Evolutionary conservation across 2,329 filamentous ascomycete genomes (phyloP), one percentile per base, ranked within the genome.

Genomic region (Exutisphaerella laricina): DNA sequence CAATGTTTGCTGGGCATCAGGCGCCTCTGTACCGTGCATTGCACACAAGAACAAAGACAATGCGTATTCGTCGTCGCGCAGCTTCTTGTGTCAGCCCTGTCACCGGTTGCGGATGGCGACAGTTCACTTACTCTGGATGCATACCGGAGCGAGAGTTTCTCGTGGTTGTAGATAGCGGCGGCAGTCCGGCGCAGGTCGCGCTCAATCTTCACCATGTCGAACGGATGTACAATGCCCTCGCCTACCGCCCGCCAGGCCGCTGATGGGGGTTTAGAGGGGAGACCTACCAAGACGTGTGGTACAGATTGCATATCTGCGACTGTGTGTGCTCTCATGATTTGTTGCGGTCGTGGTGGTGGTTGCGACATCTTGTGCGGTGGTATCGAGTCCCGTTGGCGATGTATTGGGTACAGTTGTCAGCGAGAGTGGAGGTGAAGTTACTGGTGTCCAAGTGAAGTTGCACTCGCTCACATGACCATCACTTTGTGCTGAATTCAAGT

Each of bases 41-140:
- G 23, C 28, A 25, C 41, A 39, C n/a, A 44, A 8, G n/a, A 44
- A 39, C 14, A 33, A 39, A 16, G 28, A 18, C 4, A 44, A 17
- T 2, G 13, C n/a, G n/a, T 34, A 16, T 21, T 36, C 28, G 14
- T 22, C 34, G 10, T 17, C 21, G 5, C 13, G 29, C 7, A 23
- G 7, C 39, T 41, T 8, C 7, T 21, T 12, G 18, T 10, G 32
- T 35, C 17, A 35, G 18, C 13, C 4, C 4, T 22, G 18, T 22
- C 8, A n/a, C 16, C 10, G 6, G 5, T n/a, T 18, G 10, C 6
- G 20, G 17, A 18, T 18, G 17, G 18, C 5, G 6, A 21, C 2
- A 10, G 18, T 9, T 10, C 10, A 41, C 39, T 25, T 41, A 44
- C 35, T 32, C 41, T 29, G 16, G 26, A 18, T 8, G 39, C 28